Evolutionary conservation across 768 basidiomycete genomes (phyloP), one percentile per base, ranked within the genome.

Genomic region (Pleurotus giganteus): DNA sequence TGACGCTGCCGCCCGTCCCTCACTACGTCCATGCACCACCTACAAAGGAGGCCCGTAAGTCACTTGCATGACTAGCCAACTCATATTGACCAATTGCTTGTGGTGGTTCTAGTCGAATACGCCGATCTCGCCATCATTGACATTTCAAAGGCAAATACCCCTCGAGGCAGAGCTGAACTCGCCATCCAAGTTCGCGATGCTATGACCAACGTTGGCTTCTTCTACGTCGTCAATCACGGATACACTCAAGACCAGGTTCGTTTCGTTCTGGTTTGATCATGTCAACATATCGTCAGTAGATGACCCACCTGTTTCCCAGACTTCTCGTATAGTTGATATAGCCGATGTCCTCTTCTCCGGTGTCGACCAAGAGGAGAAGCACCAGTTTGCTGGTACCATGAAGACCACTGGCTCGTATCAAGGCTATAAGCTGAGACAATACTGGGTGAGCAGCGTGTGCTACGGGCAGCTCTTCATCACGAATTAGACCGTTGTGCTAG

Each of bases 371-470:
- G 71, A 71, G 7, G 81, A 82, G 51, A 82, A 82, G 59, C 60
- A 65, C 17, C 46, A 29, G 1, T 78, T 80, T 56, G 66, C 57
- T n/a, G 75, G 58, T 2, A 63, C 58, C 9, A 71, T 72, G 58
- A 74, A 77, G 57, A 64, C 69, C 50, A 74, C 70, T 0, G 79
- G 79, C 1, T 76, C 76, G 0, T 83, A 80, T 56, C 75, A 80
- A 49, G 83, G 83, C 0, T 84, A 83, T 58, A 84, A 84, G 58
- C 72, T 71, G 4, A 73, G 75, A 8, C 71, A 78, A 54, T 79
- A 77, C 47, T 85, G 81, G 81, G 83, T 82, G 31, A 28, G 23
- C 12, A 37, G 27, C 26, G 12, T 28, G 17, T 3, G 21, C 27
- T 2, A 17, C 19, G 19, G 12, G 12, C n/a, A 41, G n/a, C n/a